Base-by-base conservation (phyloP, 2,329 filamentous ascomycete genomes). In the Curvularia hawaiiensis region DNA sequence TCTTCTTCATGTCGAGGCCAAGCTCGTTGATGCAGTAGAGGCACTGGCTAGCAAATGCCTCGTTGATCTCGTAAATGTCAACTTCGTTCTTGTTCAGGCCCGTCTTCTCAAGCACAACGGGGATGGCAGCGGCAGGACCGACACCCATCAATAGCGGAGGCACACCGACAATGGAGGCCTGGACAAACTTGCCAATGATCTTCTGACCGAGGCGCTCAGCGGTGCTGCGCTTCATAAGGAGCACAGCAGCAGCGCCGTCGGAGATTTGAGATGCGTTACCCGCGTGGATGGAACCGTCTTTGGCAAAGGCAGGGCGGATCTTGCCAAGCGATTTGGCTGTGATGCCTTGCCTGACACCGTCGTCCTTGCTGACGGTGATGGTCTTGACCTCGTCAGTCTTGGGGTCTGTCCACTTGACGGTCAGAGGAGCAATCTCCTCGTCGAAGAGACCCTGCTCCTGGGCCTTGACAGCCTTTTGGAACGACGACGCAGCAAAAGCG, bases 11-110 rank as follows among this genome's bases (percentile, higher is more conserved):
- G 52, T 92, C 90, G 28, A 99, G 80, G 44, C 89, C 89, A 22
- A 99, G 85, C 82, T 97, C 88, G 71, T 95, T 91, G 62, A 91
- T 87, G 78, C 92, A 97, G 90, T 90, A 98, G 65, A 98, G 79
- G 78, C 92, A 97, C 84, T 98, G 94, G 63, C 87, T 91, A 31
- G 95, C 95, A 77, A 99, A 99, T 1, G 95, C 95, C 85, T 99
- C 95, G 83, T 99, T 99, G 84, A 99, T 97, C 85, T 99, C 95
- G 73, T 86, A 98, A 73, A 98, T 94, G 76, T 98, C 95, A 30
- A 99, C 92, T 67, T 98, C 94, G 56, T 71, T 89, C 78, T 89
- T 91, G 75, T 82, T 83, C 69, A 99, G 87, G 59, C 93, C 92
- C 0, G 93, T 91, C 77, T 95, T 93, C 75, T 91, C 85, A 55